Conservation (phyloP, 441 rosid genomes). For the Croton laevigatus region DNA sequence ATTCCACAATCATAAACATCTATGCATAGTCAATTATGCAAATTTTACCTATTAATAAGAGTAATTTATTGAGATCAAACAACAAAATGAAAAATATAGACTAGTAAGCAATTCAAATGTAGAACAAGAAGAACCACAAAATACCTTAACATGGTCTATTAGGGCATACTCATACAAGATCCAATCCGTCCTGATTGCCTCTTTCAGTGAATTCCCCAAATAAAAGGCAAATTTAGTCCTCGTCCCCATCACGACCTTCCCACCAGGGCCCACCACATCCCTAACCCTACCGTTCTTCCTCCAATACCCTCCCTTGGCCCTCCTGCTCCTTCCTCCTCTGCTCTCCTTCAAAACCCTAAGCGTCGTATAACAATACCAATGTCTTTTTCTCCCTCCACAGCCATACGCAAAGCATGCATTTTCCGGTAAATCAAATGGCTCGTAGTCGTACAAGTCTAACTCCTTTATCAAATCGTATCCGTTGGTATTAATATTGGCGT, state of each 20-base stretch:
- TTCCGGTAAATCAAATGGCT: slow-evolving; percentile 46
- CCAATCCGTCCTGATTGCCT: slow-evolving; percentile 44
- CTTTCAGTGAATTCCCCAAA: slow-evolving; percentile 26
- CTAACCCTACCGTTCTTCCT: slow-evolving; percentile 32
- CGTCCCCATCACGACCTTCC: slow-evolving; percentile 36
- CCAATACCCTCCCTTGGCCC: slow-evolving; percentile 49
- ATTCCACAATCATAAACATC: neutral
- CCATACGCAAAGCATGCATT: slow-evolving; percentile 34
- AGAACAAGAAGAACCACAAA: neutral
- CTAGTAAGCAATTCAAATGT: neutral
- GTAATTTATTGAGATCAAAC: neutral
- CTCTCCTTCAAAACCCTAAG: slow-evolving; percentile 25
- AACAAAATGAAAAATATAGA: neutral
- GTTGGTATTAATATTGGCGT: neutral
- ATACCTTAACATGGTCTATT: slow-evolving; percentile 40
- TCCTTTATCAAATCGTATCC: slow-evolving; percentile 42
- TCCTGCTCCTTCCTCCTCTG: slow-evolving; percentile 21
- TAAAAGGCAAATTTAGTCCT: slow-evolving; percentile 42
- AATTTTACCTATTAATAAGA: neutral
- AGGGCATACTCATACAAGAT: slow-evolving; percentile 49
- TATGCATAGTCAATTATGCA: neutral
- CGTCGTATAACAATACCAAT: slow-evolving; percentile 46
- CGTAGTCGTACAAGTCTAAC: slow-evolving; percentile 33
- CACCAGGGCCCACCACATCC: slow-evolving; percentile 33
- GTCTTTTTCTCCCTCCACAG: slow-evolving; percentile 34